Base-by-base conservation (phyloP, 441 rosid genomes). In the Sinapis alba region DNA sequence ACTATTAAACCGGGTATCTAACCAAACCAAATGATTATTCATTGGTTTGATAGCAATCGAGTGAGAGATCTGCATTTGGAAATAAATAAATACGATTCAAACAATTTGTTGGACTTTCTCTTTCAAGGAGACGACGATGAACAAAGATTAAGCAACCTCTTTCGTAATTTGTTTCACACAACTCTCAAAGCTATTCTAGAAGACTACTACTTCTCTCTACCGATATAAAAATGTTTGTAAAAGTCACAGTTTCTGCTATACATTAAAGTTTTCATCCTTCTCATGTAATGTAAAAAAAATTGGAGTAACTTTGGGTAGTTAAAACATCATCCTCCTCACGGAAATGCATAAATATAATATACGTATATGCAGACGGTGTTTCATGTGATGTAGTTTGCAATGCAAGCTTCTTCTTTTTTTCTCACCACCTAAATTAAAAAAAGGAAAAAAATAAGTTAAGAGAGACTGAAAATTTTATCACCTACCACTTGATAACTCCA, bases 401-500 rank as follows among this genome's bases (percentile, higher is more conserved):
- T 77, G 68, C 77, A 77, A 77, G 80, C 69, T 72, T 56, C 34
- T 47, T 56, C n/a, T 20, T 6, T 75, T 6, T 67, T 3, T 51
- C 36, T 43, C 26, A 47, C 54, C 54, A 47, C 54, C 54, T 45
- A 45, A 45, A 45, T 45, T 15, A 45, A 5, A 15, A 15, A 45
- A 5, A 15, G 6, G 20, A 45, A 11, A 6, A 6, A 43, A 43
- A n/a, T 15, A 45, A 45, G 10, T 45, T 45, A 45, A 47, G 21
- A 47, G 11, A 47, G 54, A 16, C 5, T 7, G 54, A 16, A 47
- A 2, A 0, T 47, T 45, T 36, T 47, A 61, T 54, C 70, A 78
- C 74, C 81, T 72, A 78, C 26, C 77, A 61, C 78, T 78, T 78
- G 81, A 78, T 28, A 72, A 68, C 81, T 73, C 77, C 74, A 72